These are phyloP conservation scores for Penicillium herquei DNA, from an alignment of 495 filamentous ascomycete species.

Conservation along the genomic window DNA sequence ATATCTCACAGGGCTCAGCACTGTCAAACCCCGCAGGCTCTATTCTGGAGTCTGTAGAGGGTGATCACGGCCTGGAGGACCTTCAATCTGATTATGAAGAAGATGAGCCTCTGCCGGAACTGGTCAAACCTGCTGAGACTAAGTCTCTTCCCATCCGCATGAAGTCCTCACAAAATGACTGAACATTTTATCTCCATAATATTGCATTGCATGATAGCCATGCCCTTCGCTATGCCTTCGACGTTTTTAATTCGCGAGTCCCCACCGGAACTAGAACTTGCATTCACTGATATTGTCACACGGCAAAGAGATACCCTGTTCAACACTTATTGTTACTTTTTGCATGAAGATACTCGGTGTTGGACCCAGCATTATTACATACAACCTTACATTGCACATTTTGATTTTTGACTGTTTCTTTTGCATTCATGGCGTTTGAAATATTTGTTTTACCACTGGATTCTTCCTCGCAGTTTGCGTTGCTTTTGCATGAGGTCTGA, in stretches of 20 bases:
- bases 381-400: not conserved
- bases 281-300: constrained; percentile 9
- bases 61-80: constrained; percentile 12
- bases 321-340: constrained; percentile 16
- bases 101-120: not conserved
- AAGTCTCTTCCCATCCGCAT: constrained; percentile 25
- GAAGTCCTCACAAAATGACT: constrained; percentile 14
- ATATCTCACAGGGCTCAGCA: constrained; percentile 57
- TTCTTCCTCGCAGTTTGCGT: not conserved
- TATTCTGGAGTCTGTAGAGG: constrained; percentile 36
- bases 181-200: constrained; percentile 8
- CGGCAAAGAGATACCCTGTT: constrained; percentile 22
- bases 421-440: constrained; percentile 26
- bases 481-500: not conserved
- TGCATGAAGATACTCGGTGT: constrained; percentile 22
- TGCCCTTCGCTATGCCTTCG: constrained; percentile 5
- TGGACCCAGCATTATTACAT: constrained; percentile 19
- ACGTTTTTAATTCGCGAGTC: constrained; percentile 9
- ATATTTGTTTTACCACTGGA: constrained; percentile 4
- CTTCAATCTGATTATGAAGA: constrained; percentile 16
- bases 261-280: constrained; percentile 14
- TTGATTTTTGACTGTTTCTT: not conserved
- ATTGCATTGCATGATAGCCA: not conserved
- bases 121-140: not conserved
- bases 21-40: constrained; percentile 46